These are phyloP conservation scores for Glebionis coronaria DNA, from an alignment of 129 eudicot species.

Conservation along the genomic window DNA sequence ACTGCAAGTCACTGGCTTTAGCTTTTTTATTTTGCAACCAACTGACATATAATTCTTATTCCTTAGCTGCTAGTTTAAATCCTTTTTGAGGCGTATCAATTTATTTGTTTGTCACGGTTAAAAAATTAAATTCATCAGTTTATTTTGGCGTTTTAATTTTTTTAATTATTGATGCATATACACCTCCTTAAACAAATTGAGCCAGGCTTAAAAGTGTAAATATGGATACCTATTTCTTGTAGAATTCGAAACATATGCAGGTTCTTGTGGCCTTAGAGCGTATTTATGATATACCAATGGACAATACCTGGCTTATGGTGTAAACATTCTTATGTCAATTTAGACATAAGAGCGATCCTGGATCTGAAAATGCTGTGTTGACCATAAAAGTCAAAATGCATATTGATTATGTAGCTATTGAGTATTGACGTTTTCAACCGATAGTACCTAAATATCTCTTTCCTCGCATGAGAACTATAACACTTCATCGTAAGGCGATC, in stretches of 20 bases:
- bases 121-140: background rate
- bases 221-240: background rate
- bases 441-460: background rate
- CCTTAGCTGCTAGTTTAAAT: background rate
- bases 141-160: background rate
- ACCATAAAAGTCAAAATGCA: slow-evolving; percentile 5
- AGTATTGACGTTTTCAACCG: background rate
- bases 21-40: background rate
- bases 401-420: background rate
- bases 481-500: background rate
- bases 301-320: background rate
- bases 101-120: too few species aligned
- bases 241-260: too few species aligned
- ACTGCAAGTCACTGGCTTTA: too few species aligned
- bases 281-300: background rate
- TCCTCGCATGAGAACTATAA: too few species aligned
- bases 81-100: background rate
- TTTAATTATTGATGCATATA: background rate
- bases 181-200: background rate
- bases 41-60: background rate
- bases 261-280: too few species aligned
- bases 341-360: background rate
- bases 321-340: background rate
- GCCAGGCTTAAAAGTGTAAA: too few species aligned
- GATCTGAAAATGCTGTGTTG: background rate